Evolutionary conservation across 176 grass and related monocot genomes (phyloP).

Genomic region (Oryza coarctata): DNA sequence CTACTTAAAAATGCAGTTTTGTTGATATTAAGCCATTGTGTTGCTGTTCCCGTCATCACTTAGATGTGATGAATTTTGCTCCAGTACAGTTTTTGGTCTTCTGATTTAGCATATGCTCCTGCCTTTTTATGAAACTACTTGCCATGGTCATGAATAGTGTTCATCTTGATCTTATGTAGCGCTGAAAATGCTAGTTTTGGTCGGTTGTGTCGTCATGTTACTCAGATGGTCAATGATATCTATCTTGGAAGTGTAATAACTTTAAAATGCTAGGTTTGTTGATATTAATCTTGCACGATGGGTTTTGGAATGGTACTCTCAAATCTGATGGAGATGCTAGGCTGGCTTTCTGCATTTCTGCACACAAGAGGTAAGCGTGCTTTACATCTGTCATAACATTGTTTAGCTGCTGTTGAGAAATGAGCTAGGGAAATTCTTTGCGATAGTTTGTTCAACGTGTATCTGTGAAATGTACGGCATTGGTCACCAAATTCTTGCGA

Average conservation of each 20-base stretch:
- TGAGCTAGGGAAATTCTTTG: not conserved
- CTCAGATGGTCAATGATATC: not conserved
- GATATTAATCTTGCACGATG: too few species aligned
- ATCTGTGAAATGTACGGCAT: not conserved
- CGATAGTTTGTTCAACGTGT: not conserved
- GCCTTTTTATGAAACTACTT: not conserved
- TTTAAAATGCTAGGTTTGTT: not conserved
- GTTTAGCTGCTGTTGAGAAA: not conserved
- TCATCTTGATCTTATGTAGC: too few species aligned
- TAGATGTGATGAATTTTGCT: not conserved
- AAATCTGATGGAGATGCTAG: not conserved
- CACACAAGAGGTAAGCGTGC: not conserved
- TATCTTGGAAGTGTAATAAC: not conserved
- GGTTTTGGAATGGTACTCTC: not conserved
- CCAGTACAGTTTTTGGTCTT: not conserved
- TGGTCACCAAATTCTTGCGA: not conserved
- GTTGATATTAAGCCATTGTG: not conserved
- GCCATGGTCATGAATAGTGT: not conserved
- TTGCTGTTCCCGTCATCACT: not conserved
- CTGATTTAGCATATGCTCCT: not conserved
- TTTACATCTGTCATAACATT: not conserved
- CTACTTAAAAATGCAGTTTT: too few species aligned
- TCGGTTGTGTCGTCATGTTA: not conserved
- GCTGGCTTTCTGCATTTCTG: not conserved
- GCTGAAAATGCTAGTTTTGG: not conserved